Evolutionary conservation across 2,329 filamentous ascomycete species (phyloP), one percentile per base, ranked within the genome.

Genomic region (Rhynchosporium graminicola): DNA sequence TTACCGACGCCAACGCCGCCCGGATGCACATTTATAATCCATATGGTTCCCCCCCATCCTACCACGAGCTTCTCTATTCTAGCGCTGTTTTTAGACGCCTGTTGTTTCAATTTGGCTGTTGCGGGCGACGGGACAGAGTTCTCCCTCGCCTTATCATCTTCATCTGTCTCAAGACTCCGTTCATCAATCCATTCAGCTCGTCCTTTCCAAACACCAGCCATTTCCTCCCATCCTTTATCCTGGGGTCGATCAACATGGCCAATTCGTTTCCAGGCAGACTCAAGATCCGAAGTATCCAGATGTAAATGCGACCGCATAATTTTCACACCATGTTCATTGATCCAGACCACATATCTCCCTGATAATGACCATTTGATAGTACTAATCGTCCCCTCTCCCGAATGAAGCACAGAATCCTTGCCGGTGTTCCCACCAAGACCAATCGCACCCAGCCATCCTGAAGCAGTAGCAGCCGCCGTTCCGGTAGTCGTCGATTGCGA

Each of bases 271-370:
- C 96, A 99, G 2, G 93, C 91, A 67, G 89, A 87, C 15, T 97
- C 93, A 1, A 83, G 79, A 71, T 96, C 89, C 12, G 83, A 82
- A 65, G 81, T 87, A 5, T 96, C 91, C 4, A 97, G 81, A 69
- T 93, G 86, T 26, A 96, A 74, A 73, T 95, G 91, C 4, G 92
- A 92, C 43, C 95, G 86, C 93, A 98, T 98, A 64, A 99, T 95
- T 75, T 97, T 97, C 74, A 98, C 96, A 3, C 95, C 95, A 71
- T 96, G 89, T 76, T 99, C 95, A 72, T 98, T 99, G 46, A 96
- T 83, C 95, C 95, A 99, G 0, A 88, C 91, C 0, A 97, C 90
- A 72, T 93, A 98, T 77, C 90, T 95, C 0, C 95, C 94, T 0
- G 92, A 94, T 46, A 94, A 75, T 0, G 94, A 98, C 92, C 94